Base-by-base conservation (phyloP, 169 alveolate genomes). In the Cryptosporidium tyzzeri region DNA sequence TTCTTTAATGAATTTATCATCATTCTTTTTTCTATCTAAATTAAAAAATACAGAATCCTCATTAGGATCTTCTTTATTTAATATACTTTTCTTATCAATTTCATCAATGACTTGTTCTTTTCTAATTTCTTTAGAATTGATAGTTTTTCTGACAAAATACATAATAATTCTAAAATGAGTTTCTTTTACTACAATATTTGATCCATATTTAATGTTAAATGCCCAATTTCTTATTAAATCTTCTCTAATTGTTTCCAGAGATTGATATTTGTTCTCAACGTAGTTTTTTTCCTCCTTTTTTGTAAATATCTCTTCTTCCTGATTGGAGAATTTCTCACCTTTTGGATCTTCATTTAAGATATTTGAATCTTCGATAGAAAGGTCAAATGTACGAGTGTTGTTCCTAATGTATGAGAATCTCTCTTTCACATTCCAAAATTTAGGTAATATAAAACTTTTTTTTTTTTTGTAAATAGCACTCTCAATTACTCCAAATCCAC, bases 131-230 rank as follows among this genome's bases (percentile, higher is more conserved):
- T 73, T 73, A 9, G 86, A 21, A 5, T 35, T 37, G 0, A 3
- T 33, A 12, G 68, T 58, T 58, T 41, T 53, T 10, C 21, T 73
- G 2, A 73, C 59, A 37, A 73, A 73, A 48, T 55, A 23, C 70
- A 73, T 29, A 8, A 73, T 51, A 16, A 73, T 73, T 1, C 37
- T 18, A 39, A 33, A 37, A 18, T 44, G 3, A 14, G 89, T 67
- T 37, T 80, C 80, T 18, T 65, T 59, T 29, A 35, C 45, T 10
- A 80, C 68, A n/a, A 23, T 41, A 44, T 39, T 12, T 12, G 80
- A 62, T 6, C 89, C 89, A 29, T 80, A 80, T 67, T 80, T 80
- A 31, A 80, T 80, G 48, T 80, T 80, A 80, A 80, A 80, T 23
- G 80, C 74, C 89, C 89, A 80, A 41, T 80, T 80, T 14, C 53